These are phyloP conservation scores for Aspergillus ibericus DNA, from an alignment of 2,329 filamentous ascomycete species.

Conservation along the genomic window DNA sequence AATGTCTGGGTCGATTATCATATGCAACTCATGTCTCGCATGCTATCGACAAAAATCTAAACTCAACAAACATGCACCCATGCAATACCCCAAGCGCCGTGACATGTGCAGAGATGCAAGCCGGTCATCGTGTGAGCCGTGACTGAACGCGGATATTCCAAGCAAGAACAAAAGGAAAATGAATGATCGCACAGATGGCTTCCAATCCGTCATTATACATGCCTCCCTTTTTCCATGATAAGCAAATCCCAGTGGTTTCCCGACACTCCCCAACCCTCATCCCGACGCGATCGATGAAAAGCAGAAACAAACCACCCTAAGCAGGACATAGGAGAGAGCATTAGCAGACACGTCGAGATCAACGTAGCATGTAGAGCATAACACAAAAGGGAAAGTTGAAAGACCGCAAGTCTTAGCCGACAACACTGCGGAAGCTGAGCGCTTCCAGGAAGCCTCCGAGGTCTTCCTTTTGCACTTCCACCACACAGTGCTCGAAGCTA, in stretches of 20 bases:
- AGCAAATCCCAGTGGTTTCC: constrained; percentile 4
- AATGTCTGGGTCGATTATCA: not conserved
- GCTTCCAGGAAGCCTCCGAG: constrained; percentile 86
- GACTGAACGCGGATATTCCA: constrained; percentile 6
- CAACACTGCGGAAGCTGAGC: constrained; percentile 86
- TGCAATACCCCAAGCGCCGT: constrained; percentile 24
- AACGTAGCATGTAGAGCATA: constrained; percentile 1
- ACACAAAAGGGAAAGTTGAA: not conserved
- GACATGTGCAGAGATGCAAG: constrained; percentile 28
- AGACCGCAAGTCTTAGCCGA: constrained; percentile 45
- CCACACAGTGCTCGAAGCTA: constrained; percentile 95
- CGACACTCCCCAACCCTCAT: constrained; percentile 11
- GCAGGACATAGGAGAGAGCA: constrained; percentile 9
- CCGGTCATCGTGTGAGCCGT: constrained; percentile 16
- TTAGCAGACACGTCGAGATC: constrained; percentile 7
- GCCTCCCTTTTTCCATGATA: constrained; percentile 12
- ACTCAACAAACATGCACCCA: constrained; percentile 2
- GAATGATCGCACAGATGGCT: constrained; percentile 18
- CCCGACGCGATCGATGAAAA: constrained; percentile 13
- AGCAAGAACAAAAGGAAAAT: constrained; percentile 12
- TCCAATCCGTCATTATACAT: constrained; percentile 25
- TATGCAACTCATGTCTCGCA: constrained; percentile 8
- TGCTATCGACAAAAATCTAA: constrained; percentile 1
- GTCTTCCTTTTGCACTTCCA: constrained; percentile 97
- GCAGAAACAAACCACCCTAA: constrained; percentile 10